Conservation (phyloP, 2,329 filamentous ascomycete genomes). For the Phaeoacremonium minimum region DNA sequence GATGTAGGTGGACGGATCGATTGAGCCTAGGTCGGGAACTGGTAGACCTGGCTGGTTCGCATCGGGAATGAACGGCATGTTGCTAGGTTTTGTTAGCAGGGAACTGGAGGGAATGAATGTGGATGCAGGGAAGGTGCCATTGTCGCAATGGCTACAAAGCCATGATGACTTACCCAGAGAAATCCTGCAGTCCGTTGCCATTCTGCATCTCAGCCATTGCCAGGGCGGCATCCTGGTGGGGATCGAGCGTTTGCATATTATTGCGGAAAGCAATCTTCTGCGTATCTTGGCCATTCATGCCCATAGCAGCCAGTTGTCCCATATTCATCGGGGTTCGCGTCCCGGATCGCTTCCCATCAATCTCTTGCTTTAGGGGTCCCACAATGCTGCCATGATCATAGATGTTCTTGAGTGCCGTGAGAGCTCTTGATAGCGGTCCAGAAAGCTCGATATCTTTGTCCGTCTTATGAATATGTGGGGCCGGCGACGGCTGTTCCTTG, state of each 20-base stretch:
- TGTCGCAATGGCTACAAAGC: not conserved
- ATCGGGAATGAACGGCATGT: slow-evolving; percentile 30
- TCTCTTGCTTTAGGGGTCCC: slow-evolving; percentile 44
- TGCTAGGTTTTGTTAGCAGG: slow-evolving; percentile 11
- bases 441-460: slow-evolving; percentile 60
- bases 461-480: slow-evolving; percentile 47
- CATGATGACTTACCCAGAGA: slow-evolving; percentile 27
- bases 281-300: slow-evolving; percentile 2
- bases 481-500: slow-evolving; percentile 53
- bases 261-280: slow-evolving; percentile 13
- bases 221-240: slow-evolving; percentile 58
- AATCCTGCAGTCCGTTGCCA: slow-evolving; percentile 42
- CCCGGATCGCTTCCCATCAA: slow-evolving; percentile 38
- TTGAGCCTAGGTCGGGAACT: slow-evolving; percentile 39
- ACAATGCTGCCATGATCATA: slow-evolving; percentile 60
- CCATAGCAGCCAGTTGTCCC: slow-evolving; percentile 15
- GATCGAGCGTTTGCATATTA: slow-evolving; percentile 32
- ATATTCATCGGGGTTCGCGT: slow-evolving; percentile 34
- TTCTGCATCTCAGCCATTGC: slow-evolving; percentile 65
- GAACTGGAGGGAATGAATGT: slow-evolving; percentile 2
- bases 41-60: slow-evolving; percentile 27
- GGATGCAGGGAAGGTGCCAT: too few species aligned
- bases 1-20: slow-evolving; percentile 56
- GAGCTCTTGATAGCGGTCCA: slow-evolving; percentile 55
- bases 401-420: slow-evolving; percentile 60